phyloP scores from a whole-genome alignment of 768 basidiomycete species.

The Dioszegia hungarica region DNA sequence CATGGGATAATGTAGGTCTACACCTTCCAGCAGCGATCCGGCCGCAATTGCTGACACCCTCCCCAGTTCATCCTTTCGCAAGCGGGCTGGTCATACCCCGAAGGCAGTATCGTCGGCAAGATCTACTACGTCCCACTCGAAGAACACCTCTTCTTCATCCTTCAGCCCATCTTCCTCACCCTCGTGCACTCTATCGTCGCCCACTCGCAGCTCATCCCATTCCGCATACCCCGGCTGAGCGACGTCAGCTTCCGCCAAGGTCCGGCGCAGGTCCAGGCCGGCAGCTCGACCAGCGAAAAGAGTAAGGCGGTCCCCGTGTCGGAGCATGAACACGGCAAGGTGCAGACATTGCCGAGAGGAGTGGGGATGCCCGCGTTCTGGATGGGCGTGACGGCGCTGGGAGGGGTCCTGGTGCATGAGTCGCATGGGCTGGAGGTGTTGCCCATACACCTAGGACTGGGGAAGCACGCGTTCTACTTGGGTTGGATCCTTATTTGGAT shows the following conservation, averaged over 20 bases:
- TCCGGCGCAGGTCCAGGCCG: not conserved
- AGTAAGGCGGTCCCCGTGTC: not conserved
- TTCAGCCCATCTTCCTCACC: constrained; percentile 42
- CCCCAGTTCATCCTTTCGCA: constrained; percentile 34
- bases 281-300: not conserved
- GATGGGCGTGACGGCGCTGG: constrained; percentile 10
- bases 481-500: constrained; percentile 46
- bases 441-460: constrained; percentile 8
- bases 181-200: constrained; percentile 35
- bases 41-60: not conserved
- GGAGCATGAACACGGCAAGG: not conserved
- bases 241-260: not conserved
- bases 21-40: not conserved
- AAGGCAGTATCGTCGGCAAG: constrained; percentile 30
- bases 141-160: constrained; percentile 47
- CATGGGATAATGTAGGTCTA: constrained; percentile 46
- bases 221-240: constrained; percentile 6
- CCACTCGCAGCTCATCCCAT: constrained; percentile 29
- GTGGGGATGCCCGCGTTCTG: constrained; percentile 21
- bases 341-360: constrained; percentile 36
- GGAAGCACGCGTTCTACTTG: constrained; percentile 38
- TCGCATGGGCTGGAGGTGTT: constrained; percentile 13
- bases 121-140: constrained; percentile 41
- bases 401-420: constrained; percentile 22
- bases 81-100: constrained; percentile 41